Base-by-base conservation (phyloP, 306 rosid genomes). In the Castanopsis chinensis region DNA sequence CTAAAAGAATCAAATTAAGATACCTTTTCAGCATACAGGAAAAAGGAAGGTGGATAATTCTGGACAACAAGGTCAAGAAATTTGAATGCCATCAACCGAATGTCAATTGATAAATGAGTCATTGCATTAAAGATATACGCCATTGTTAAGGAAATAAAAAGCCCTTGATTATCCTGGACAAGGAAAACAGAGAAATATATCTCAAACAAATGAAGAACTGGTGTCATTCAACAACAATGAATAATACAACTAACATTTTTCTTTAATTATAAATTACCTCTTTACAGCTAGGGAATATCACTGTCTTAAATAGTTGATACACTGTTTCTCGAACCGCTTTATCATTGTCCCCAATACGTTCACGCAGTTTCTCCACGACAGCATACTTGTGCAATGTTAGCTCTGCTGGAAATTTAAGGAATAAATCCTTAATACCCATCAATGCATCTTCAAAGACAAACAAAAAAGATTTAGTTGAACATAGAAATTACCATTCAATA, bases 101-200 rank as follows among this genome's bases (percentile, higher is more conserved):
- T 87, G 53, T 91, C 94, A 82, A 89, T 79, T 37, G 90, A 83
- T 74, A 90, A 88, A 89, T 91, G 84, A 14, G 90, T 90, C 99
- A 95, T 90, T n/a, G 99, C 97, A 72, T 90, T 86, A 72, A 92
- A 92, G 80, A 92, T 87, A 89, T 90, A 91, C 33, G 91, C 81
- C 97, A 90, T 92, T 85, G 90, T 71, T 73, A 90, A 83, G 75
- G 97, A 92, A 69, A 85, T 55, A 54, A 90, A 80, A 85, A 90
- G 83, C 85, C 87, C 95, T 82, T 80, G 91, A 88, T 89, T 88
- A 69, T 91, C 98, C 99, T 92, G 85, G 79, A 82, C 74, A 68
- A 30, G 20, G 58, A 43, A 68, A 75, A 64, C 49, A 80, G 59
- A 69, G 65, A 67, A 76, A 51, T 55, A 72, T 27, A 76, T 73